These are phyloP conservation scores for Sugiyamaella americana DNA, from an alignment of 805 yeast species.

Conservation along the genomic window DNA sequence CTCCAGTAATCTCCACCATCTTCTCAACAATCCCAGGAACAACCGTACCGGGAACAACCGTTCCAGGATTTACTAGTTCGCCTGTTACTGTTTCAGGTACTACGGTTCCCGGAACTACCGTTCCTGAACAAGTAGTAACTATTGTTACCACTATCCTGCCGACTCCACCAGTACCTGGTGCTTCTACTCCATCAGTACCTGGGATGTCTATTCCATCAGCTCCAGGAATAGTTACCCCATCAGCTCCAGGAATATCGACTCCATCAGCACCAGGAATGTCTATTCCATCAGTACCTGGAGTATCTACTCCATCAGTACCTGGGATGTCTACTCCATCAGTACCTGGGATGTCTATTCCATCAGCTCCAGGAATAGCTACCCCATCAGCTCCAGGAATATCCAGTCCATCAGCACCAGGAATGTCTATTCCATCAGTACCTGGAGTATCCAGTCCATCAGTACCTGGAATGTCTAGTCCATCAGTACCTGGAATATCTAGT, in stretches of 20 bases:
- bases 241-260: too few relatives aligned
- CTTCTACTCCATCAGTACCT: constrained; percentile 1
- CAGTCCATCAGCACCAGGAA: background rate
- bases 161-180: background rate
- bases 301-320: too few relatives aligned
- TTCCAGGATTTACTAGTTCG: constrained; percentile 16
- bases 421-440: background rate
- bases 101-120: constrained; percentile 6
- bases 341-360: background rate
- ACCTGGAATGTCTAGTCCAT: background rate
- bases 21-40: constrained; percentile 4
- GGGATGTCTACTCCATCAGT: background rate
- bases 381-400: background rate
- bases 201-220: background rate
- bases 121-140: constrained; percentile 3
- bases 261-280: too few relatives aligned
- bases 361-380: background rate
- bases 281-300: too few relatives aligned
- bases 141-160: background rate
- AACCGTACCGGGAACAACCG: constrained; percentile 16
- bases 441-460: background rate
- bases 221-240: too few relatives aligned
- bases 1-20: constrained; percentile 7
- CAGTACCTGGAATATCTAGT: background rate
- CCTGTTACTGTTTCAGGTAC: constrained; percentile 4